Conservation (phyloP, 1,284 basidiomycete species). For the Tilletiopsis washingtonensis region DNA sequence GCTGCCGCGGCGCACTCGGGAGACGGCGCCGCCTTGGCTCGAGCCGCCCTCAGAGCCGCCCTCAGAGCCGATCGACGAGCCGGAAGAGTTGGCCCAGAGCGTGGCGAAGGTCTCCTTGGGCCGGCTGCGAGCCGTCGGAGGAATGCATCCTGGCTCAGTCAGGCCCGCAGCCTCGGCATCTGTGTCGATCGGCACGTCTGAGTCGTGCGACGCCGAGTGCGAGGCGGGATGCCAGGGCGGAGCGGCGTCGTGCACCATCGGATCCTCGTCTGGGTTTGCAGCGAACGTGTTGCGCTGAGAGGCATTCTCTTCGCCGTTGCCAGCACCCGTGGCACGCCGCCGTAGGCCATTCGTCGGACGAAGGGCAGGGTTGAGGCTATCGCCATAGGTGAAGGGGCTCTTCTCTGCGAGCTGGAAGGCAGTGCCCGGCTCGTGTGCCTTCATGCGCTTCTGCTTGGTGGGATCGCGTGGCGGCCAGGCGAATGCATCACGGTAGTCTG, state of each 20-base stretch:
- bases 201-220: no score
- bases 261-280: no score
- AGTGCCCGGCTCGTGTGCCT: constrained; percentile 15
- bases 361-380: constrained; percentile 35
- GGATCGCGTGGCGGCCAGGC: constrained; percentile 8
- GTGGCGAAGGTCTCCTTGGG: neutral
- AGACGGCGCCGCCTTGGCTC: neutral
- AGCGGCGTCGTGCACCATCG: no score
- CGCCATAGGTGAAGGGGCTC: constrained; percentile 77
- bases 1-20: constrained; percentile 17
- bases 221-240: no score
- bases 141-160: neutral
- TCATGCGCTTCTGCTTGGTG: neutral
- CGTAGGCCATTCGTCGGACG: constrained; percentile 1
- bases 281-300: no score
- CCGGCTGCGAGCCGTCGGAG: neutral
- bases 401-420: constrained; percentile 49
- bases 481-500: no score
- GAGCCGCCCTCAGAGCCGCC: neutral
- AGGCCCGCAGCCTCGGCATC: neutral
- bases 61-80: neutral
- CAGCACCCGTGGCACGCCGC: no score
- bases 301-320: no score
- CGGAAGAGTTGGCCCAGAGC: neutral
- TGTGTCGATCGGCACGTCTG: neutral